phyloP scores from a whole-genome alignment of 2,329 filamentous ascomycete species.

The Apiospora phragmitis region DNA sequence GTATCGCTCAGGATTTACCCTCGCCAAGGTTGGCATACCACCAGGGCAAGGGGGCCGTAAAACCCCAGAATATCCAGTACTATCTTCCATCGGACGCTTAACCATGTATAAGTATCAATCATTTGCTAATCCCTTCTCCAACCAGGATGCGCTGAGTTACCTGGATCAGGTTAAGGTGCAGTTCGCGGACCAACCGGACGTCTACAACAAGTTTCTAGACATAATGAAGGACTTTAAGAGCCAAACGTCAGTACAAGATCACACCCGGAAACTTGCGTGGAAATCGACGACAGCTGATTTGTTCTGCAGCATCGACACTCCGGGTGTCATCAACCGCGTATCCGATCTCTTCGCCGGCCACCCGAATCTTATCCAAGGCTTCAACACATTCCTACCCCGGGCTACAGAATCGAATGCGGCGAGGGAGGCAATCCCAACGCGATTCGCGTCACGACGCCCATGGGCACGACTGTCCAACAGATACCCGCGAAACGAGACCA shows the following conservation, averaged over 20 bases:
- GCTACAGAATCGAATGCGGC: slow-evolving; percentile 95
- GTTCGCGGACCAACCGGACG: slow-evolving; percentile 94
- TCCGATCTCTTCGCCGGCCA: slow-evolving; percentile 95
- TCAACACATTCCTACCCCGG: slow-evolving; percentile 97
- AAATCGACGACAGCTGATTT: not conserved
- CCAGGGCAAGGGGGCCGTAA: not conserved
- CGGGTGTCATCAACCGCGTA: slow-evolving; percentile 94
- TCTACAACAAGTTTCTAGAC: slow-evolving; percentile 94
- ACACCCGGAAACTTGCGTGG: slow-evolving; percentile 13
- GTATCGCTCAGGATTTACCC: not conserved
- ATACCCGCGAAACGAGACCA: slow-evolving; percentile 62
- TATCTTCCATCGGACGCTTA: not conserved
- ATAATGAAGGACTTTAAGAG: slow-evolving; percentile 99
- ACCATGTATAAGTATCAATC: not conserved
- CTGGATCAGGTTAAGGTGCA: slow-evolving; percentile 98
- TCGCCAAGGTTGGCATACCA: not conserved
- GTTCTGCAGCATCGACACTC: slow-evolving; percentile 77
- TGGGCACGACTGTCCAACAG: slow-evolving; percentile 92
- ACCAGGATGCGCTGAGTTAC: slow-evolving; percentile 79
- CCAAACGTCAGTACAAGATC: slow-evolving; percentile 68
- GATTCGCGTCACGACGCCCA: slow-evolving; percentile 94
- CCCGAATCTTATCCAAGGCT: slow-evolving; percentile 92
- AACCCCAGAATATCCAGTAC: not conserved
- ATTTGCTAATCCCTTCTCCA: slow-evolving; percentile 25
- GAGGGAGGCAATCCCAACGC: slow-evolving; percentile 92